Base-by-base conservation (phyloP, 2,329 filamentous ascomycete species). In the Fusarium mundagurra region DNA sequence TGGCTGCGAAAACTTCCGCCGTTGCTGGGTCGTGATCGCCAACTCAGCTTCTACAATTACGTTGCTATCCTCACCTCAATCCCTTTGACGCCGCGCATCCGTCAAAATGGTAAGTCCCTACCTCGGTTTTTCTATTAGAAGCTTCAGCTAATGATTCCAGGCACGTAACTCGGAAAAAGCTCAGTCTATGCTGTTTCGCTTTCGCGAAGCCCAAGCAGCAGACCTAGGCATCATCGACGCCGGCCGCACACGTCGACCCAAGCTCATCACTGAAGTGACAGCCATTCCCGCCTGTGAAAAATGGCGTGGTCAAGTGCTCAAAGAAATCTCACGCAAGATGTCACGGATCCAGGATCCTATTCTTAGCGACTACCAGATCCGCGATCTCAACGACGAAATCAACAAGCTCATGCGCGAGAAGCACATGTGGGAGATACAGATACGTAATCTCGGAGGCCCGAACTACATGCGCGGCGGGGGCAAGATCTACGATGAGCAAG, bases 171-270 rank as follows among this genome's bases (percentile, higher is more conserved):
- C 94, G 51, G 96, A 98, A 89, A 99, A 98, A 85, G 96, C 96
- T 80, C 96, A 99, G 88, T 98, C 95, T 54, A 99, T 99, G 96
- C 96, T 99, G 84, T 99, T 98, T 87, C 96, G 96, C 88, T 99
- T 99, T 88, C 94, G 96, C 83, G 96, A 97, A 81, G 94, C 96
- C 79, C 96, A 98, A 90, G 96, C 96, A 76, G 94, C 95, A 74
- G 95, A 98, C 85, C 90, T 98, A 54, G 96, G 96, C 81, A 98
- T 98, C 83, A 94, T 99, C 84, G 96, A 98, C 86, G 93, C 93
- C 34, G 93, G 94, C 67, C 94, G 95, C 71, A 93, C 94, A 14
- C 94, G 95, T 17, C 94, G 96, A 6, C 96, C 96, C 60, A 97
- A 96, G 84, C 90, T 92, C 74, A 98, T 98, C 83, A 97, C 94